phyloP scores from a whole-genome alignment of 1,284 basidiomycete species.

The Spongispora temasekensis region DNA sequence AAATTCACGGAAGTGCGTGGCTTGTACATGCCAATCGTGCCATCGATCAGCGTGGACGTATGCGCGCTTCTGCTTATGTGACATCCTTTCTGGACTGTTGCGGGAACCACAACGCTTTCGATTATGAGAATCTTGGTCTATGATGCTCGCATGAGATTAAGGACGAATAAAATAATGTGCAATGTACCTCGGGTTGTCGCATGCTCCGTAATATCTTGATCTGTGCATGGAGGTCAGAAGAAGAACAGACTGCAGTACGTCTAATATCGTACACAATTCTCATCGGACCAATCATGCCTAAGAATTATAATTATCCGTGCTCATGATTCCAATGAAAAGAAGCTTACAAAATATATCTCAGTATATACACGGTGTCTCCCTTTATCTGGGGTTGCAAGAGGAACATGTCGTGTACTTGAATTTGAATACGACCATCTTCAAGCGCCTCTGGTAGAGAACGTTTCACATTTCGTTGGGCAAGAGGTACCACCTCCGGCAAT shows the following conservation, averaged over 20 bases:
- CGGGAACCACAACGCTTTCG: constrained; percentile 4
- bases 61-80: neutral
- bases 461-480: constrained; percentile 5
- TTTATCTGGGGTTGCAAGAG: constrained; percentile 1
- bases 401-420: constrained; percentile 7
- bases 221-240: neutral
- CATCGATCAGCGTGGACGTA: neutral
- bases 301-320: neutral
- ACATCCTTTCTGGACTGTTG: neutral
- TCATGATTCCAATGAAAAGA: neutral
- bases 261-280: constrained; percentile 8
- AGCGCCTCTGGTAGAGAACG: constrained; percentile 2
- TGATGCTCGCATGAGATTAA: neutral
- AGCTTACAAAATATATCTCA: constrained; percentile 10
- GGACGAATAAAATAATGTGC: neutral
- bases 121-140: constrained; percentile 10
- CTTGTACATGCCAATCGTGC: neutral
- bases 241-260: neutral
- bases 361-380: constrained; percentile 1
- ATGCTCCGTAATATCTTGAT: constrained; percentile 6
- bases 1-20: neutral
- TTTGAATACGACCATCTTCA: constrained; percentile 7
- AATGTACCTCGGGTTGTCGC: constrained; percentile 1
- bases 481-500: constrained; percentile 7
- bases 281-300: constrained; percentile 10